A percentile compares a stretch with the other conserved stretches of the same genome.
Conservation (phyloP, 495 filamentous ascomycete species). For the Achaetomiella virescens region DNA sequence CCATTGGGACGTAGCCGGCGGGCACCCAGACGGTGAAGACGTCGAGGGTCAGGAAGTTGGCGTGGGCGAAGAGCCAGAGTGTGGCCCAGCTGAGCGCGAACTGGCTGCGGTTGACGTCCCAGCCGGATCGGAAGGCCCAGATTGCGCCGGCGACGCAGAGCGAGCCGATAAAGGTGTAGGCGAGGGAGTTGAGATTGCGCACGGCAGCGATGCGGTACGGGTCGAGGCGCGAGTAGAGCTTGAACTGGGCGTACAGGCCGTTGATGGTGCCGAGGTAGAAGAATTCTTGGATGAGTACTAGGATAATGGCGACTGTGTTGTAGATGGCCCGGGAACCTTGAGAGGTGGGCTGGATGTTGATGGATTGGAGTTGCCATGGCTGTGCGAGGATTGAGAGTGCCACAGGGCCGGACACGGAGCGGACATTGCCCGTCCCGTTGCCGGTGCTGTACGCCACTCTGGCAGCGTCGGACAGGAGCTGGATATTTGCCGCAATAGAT, state of each 20-base stretch:
- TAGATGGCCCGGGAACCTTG: conserved; percentile 48
- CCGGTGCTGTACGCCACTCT: conserved; percentile 29
- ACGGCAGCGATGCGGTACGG: conserved; percentile 39
- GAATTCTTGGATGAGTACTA: conserved; percentile 48
- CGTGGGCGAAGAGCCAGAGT: conserved; percentile 48
- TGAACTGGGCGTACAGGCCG: conserved; percentile 38
- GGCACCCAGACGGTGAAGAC: conserved; percentile 43
- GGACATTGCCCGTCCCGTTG: conserved; percentile 29
- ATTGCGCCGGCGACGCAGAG: conserved; percentile 42
- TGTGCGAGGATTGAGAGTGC: conserved; percentile 35
- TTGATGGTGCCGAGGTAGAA: conserved; percentile 45
- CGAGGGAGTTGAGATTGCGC: conserved; percentile 34
- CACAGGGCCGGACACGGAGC: conserved; percentile 25
- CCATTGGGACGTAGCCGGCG: conserved; percentile 39
- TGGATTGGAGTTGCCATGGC: conserved; percentile 35
- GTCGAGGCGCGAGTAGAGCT: conserved; percentile 34
- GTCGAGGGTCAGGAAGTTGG: conserved; percentile 47
- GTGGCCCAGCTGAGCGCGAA: conserved; percentile 43
- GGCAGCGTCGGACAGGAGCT: conserved; percentile 31
- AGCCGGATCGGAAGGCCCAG: conserved; percentile 46
- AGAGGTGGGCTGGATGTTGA: conserved; percentile 41
- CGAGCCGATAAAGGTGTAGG: conserved; percentile 43
- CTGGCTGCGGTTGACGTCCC: conserved; percentile 43
- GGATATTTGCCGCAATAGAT: conserved; percentile 23
- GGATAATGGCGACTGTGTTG: conserved; percentile 47